A percentile compares a stretch with the other conserved stretches of the same genome.
Conservation (phyloP, 2,329 filamentous ascomycete species). For the Exophiala sideris region DNA sequence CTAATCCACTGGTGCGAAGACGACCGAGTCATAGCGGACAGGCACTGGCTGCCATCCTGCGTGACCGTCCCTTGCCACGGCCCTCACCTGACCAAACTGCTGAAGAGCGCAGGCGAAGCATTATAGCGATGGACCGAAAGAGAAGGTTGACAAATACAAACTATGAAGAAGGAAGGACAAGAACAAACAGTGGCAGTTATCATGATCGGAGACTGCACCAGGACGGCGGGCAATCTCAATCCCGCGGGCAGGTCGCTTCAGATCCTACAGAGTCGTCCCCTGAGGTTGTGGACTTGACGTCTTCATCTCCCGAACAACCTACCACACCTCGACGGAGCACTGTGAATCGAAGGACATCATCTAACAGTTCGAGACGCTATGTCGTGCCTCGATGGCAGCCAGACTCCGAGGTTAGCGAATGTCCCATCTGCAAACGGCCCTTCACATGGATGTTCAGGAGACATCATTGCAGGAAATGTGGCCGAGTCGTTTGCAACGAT, state of each 20-base stretch:
- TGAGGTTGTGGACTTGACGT: conserved; percentile 29
- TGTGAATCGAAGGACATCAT: conserved; percentile 12
- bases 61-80: conserved; percentile 17
- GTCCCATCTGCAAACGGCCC: conserved; percentile 75
- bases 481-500: conserved; percentile 80
- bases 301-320: conserved; percentile 30
- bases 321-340: conserved; percentile 7
- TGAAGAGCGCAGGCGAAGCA: conserved; percentile 23
- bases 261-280: conserved; percentile 1
- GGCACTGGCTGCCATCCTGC: conserved; percentile 8
- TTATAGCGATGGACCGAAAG: conserved; percentile 38
- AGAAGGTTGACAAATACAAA: conserved; percentile 39
- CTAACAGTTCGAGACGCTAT: conserved; percentile 42
- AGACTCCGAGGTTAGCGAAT: conserved; percentile 75
- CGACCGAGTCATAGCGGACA: conserved; percentile 5
- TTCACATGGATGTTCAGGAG: conserved; percentile 86
- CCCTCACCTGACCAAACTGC: conserved; percentile 17
- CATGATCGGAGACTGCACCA: conserved; percentile 19
- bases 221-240: conserved; percentile 27
- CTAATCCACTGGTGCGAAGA: conserved; percentile 3
- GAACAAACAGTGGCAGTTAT: conserved; percentile 25
- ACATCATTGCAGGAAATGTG: conserved; percentile 96
- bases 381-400: conserved; percentile 80
- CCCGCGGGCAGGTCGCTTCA: conserved; percentile 14
- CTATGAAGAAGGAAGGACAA: conserved; percentile 31